Conservation (phyloP, 768 basidiomycete species). For the Ramaria rubella region DNA sequence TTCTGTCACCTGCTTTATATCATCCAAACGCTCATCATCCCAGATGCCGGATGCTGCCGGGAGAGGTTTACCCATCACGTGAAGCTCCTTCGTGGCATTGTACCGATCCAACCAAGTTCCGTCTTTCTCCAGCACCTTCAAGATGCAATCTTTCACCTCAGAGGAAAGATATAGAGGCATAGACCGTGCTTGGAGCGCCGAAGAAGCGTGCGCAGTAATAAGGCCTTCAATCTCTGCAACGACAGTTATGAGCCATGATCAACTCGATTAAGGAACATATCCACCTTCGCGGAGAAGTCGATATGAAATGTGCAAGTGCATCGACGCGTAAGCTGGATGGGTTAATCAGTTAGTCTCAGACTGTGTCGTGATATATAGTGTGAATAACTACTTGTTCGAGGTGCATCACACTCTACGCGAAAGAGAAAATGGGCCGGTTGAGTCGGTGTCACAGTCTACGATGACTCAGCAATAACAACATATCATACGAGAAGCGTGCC, state of each 20-base stretch:
- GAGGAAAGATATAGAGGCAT: not conserved
- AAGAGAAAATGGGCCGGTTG: constrained; percentile 79
- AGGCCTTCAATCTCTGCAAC: constrained; percentile 53
- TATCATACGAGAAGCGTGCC: constrained; percentile 17
- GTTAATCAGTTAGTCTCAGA: constrained; percentile 1
- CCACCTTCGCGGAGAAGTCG: constrained; percentile 78
- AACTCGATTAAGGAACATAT: not conserved
- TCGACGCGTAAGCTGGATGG: constrained; percentile 49
- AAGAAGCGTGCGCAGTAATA: constrained; percentile 8
- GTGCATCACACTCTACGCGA: constrained; percentile 52
- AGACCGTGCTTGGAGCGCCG: not conserved
- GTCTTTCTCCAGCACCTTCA: constrained; percentile 56
- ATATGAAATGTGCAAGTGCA: constrained; percentile 64
- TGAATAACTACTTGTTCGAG: constrained; percentile 47
- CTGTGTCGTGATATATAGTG: not conserved
- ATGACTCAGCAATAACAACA: constrained; percentile 4
- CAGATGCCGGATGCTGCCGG: constrained; percentile 23
- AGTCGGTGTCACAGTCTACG: constrained; percentile 66
- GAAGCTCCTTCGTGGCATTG: constrained; percentile 61
- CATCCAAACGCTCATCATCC: not conserved
- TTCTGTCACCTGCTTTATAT: constrained; percentile 20
- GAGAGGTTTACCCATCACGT: constrained; percentile 37
- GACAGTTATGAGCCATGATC: not conserved
- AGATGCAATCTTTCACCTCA: not conserved
- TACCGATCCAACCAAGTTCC: constrained; percentile 66